Base-by-base conservation (phyloP, 176 grass and related monocot genomes). In the Carex myosuroides region DNA sequence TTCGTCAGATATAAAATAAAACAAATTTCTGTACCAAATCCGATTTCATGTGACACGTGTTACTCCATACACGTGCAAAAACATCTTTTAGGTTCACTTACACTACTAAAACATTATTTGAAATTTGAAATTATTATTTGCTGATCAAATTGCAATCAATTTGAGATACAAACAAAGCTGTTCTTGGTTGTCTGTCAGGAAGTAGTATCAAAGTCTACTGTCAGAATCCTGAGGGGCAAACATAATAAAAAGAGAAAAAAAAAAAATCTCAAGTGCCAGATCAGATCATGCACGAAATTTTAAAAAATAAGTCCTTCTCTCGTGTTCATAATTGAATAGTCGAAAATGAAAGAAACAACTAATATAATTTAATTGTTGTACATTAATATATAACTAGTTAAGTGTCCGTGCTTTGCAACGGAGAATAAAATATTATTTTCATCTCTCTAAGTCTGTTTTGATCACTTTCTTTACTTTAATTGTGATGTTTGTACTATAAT, bases 21-120 rank as follows among this genome's bases (percentile, higher is more conserved):
- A 11, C 46, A 50, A 50, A 50, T 50, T 50, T 41, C 2, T 55
- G 76, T 42, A 71, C 22, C 75, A 83, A 82, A 80, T 71, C 80
- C 53, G 26, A 73, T 72, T 59, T 72, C 46, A 10, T 72, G 77
- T 50, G 85, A 87, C 85, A 83, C 79, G 66, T 82, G 67, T 62
- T 24, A 53, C 30, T 64, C 48, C 55, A 76, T 54, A 64, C 78
- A 87, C 78, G 85, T 87, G 79, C 50, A 73, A 53, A 53, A 85
- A 48, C 71, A 79, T 18, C 48, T n/a, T 21, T 60, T 55, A 62
- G 41, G 37, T 86, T 5, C 14, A 80, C 0, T 55, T 33, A 57
- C 16, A 54, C 0, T 5, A 65, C 3, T 32, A 74, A 81, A 48
- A 64, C 33, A 65, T 35, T 16, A 76, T 29, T 48, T 55, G 11